phyloP scores from a whole-genome alignment of 306 rosid genomes.

The Prunus mume region DNA sequence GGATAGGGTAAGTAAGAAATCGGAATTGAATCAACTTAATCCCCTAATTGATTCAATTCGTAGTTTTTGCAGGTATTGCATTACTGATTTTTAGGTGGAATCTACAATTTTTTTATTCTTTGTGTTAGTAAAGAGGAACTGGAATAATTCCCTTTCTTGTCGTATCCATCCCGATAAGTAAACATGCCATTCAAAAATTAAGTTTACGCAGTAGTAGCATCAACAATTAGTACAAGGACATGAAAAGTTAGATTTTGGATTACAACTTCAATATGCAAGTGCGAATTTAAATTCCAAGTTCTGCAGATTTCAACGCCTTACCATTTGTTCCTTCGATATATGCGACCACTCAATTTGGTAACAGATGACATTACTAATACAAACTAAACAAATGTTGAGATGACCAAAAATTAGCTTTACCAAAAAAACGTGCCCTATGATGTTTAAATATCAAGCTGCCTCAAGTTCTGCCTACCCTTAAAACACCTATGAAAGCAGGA shows the following conservation, averaged over 20 bases:
- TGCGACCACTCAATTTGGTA: neutral
- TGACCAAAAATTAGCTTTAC: neutral
- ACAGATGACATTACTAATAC: neutral
- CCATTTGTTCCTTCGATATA: neutral
- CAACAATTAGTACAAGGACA: neutral
- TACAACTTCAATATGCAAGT: neutral
- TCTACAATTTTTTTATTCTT: too few relatives aligned
- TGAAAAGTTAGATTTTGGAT: neutral
- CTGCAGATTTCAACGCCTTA: neutral
- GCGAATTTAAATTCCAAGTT: neutral
- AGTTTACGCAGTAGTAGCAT: neutral
- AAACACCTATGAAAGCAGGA: slow-evolving; percentile 4
- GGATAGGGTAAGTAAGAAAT: too few relatives aligned
- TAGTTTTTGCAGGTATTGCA: too few relatives aligned
- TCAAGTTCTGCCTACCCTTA: slow-evolving; percentile 18
- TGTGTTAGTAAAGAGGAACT: too few relatives aligned
- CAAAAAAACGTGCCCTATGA: slow-evolving; percentile 8
- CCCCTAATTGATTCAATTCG: too few relatives aligned
- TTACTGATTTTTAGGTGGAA: too few relatives aligned
- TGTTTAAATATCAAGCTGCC: slow-evolving; percentile 34
- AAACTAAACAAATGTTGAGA: slow-evolving; percentile 6
- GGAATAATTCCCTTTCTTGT: too few relatives aligned
- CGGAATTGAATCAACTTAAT: too few relatives aligned
- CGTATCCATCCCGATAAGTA: too few relatives aligned
- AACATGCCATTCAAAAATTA: too few relatives aligned